A percentile compares a stretch with the other conserved stretches of the same genome.
These are phyloP conservation scores for Verbena officinalis DNA, from an alignment of 257 asterid species.

Conservation along the genomic window DNA sequence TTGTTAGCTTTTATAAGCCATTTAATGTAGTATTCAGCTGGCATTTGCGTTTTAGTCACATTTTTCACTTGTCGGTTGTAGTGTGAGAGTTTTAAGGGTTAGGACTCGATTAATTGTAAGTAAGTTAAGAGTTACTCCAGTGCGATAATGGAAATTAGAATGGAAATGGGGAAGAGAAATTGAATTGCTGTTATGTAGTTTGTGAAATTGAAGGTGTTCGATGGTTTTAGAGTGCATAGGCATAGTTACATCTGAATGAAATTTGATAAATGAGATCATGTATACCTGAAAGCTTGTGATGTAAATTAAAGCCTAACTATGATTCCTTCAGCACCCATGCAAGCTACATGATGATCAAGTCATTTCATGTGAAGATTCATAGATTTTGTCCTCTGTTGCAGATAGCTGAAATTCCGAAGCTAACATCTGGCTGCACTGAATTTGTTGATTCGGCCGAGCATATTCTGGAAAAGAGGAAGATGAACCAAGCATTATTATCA, in stretches of 20 bases:
- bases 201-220: background rate
- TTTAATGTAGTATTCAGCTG: conserved; percentile 28
- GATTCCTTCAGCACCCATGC: background rate
- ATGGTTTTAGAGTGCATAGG: background rate
- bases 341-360: background rate
- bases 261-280: conserved; percentile 6
- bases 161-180: background rate
- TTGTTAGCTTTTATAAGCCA: conserved; percentile 5
- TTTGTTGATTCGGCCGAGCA: conserved; percentile 85
- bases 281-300: conserved; percentile 12
- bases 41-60: conserved; percentile 25
- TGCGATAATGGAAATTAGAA: conserved; percentile 1
- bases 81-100: no score
- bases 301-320: background rate
- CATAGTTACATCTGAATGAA: conserved; percentile 14
- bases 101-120: no score
- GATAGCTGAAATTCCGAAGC: conserved; percentile 91
- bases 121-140: conserved; percentile 22
- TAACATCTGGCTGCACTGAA: conserved; percentile 89
- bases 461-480: conserved; percentile 92
- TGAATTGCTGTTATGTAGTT: background rate
- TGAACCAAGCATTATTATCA: conserved; percentile 85
- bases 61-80: conserved; percentile 5
- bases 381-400: conserved; percentile 45
- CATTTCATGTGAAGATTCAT: conserved; percentile 18